Evolutionary conservation across 257 asterid genomes (phyloP).

Genomic region (Scutellaria minor): DNA sequence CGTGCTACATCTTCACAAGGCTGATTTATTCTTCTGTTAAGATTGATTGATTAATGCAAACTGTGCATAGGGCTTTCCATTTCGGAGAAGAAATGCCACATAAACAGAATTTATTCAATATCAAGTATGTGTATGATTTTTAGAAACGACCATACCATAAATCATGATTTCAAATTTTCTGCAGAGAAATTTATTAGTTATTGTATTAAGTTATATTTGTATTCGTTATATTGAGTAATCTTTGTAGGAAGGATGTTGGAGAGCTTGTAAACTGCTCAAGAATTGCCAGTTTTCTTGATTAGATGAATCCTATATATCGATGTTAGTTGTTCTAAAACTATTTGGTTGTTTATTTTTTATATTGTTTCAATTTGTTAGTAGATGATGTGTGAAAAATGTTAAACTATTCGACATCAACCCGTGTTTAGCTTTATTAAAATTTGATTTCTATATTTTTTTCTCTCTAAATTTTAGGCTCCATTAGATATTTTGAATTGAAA

Average conservation of each 20-base stretch:
- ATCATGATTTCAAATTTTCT: background rate
- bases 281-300: background rate
- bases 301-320: background rate
- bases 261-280: conserved; percentile 22
- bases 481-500: no score
- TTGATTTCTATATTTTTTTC: no score
- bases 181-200: background rate
- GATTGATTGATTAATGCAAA: conserved; percentile 56
- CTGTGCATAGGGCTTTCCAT: background rate
- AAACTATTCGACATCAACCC: no score
- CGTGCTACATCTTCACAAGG: conserved; percentile 83
- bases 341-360: background rate
- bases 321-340: background rate
- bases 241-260: conserved; percentile 24
- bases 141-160: background rate
- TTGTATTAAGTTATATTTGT: conserved; percentile 18
- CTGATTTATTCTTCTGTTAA: conserved; percentile 82
- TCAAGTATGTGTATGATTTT: conserved; percentile 28
- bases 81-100: background rate
- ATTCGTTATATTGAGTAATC: background rate
- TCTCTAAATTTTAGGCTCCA: no score
- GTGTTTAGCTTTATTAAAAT: no score
- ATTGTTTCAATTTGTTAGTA: background rate
- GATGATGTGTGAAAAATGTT: no score
- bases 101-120: background rate